These are phyloP conservation scores for Penicillium palitans DNA, from an alignment of 2,329 filamentous ascomycete genomes.

Conservation along the genomic window DNA sequence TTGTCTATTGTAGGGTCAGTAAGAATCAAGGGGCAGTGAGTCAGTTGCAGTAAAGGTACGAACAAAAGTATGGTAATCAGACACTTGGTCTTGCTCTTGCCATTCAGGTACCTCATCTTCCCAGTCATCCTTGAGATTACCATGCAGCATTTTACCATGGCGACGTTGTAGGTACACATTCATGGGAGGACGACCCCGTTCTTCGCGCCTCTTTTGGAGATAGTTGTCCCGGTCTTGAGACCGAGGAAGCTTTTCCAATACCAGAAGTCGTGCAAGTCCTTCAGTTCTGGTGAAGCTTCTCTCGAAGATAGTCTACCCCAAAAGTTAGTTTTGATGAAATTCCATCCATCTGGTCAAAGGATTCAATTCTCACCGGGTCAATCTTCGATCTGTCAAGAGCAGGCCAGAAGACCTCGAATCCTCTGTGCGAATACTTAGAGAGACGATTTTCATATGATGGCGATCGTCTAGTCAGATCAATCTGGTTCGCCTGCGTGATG, in stretches of 20 bases:
- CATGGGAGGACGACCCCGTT: constrained; percentile 68
- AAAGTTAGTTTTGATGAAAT: background rate
- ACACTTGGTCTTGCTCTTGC: constrained; percentile 73
- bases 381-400: constrained; percentile 71
- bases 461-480: constrained; percentile 76
- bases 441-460: constrained; percentile 86
- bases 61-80: constrained; percentile 76
- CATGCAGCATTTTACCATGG: constrained; percentile 49
- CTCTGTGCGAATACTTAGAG: constrained; percentile 79
- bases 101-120: constrained; percentile 84
- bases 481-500: constrained; percentile 77
- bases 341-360: too few species aligned
- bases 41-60: constrained; percentile 49
- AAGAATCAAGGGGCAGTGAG: constrained; percentile 47
- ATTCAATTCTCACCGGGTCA: constrained; percentile 56
- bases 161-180: constrained; percentile 37
- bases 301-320: constrained; percentile 70
- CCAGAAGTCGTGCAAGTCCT: constrained; percentile 74
- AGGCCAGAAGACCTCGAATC: constrained; percentile 82
- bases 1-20: constrained; percentile 32
- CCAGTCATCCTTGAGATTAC: constrained; percentile 74
- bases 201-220: constrained; percentile 65
- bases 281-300: constrained; percentile 73
- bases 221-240: constrained; percentile 68
- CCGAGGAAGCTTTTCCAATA: constrained; percentile 76